These are phyloP conservation scores for Erysimum cheiri DNA, from an alignment of 441 rosid genomes.

Conservation along the genomic window DNA sequence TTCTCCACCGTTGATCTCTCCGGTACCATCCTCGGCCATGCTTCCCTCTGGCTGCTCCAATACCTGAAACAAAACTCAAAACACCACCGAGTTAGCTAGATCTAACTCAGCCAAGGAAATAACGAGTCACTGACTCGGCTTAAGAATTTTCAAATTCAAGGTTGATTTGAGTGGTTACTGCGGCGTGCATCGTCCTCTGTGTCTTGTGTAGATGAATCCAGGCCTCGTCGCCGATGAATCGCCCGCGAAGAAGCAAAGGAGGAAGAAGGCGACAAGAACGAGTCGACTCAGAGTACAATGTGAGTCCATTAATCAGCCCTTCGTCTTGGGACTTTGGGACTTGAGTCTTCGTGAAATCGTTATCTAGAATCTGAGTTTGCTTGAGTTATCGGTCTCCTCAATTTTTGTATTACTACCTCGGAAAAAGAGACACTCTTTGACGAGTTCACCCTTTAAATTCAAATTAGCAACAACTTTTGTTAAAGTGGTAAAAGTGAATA, in stretches of 20 bases:
- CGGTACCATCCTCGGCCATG: slow-evolving; percentile 93
- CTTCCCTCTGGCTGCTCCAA: slow-evolving; percentile 81
- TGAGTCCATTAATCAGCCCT: slow-evolving; percentile 11
- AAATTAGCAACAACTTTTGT: not conserved
- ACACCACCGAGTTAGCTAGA: slow-evolving; percentile 10
- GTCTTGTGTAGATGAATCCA: slow-evolving; percentile 65
- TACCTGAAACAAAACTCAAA: slow-evolving; percentile 49
- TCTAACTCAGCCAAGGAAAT: not conserved
- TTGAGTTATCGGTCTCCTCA: slow-evolving; percentile 26
- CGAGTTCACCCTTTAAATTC: slow-evolving; percentile 23
- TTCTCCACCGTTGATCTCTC: slow-evolving; percentile 75
- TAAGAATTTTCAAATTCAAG: no score
- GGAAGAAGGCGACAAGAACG: slow-evolving; percentile 40
- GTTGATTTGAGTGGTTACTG: slow-evolving; percentile 50
- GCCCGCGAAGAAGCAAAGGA: slow-evolving; percentile 40
- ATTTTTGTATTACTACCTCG: slow-evolving; percentile 26
- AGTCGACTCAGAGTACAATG: slow-evolving; percentile 40
- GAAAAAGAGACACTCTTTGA: slow-evolving; percentile 1
- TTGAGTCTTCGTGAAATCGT: not conserved
- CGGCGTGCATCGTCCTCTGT: slow-evolving; percentile 84
- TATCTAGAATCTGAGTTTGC: slow-evolving; percentile 43
- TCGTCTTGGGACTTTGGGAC: not conserved
- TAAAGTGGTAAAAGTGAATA: not conserved
- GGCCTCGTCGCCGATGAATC: slow-evolving; percentile 48
- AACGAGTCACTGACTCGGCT: not conserved